Base-by-base conservation (phyloP, 169 alveolate species). In the Eimeria sp. region DNA sequence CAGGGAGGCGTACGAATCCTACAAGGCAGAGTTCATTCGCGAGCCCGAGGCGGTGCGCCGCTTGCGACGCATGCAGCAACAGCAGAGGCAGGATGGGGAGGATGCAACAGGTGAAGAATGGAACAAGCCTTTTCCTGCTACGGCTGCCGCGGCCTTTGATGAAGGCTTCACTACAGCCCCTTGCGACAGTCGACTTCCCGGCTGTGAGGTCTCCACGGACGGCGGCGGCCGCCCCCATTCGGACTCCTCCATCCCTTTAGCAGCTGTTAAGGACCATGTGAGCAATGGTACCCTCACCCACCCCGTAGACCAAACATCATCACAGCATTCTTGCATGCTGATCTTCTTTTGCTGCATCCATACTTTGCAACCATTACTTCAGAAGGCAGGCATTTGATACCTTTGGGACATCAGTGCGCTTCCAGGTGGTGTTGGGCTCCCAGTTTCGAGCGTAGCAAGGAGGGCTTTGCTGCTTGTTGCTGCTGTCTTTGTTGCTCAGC, bases 11-110 rank as follows among this genome's bases (percentile, higher is more conserved):
- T 93, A 93, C 80, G 93, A 93, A 43, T 61, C 88, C 7, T 83
- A 83, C 94, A 93, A 84, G 80, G 94, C 86, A 16, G 96, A 93
- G 27, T 93, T 93, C 80, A 80, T 93, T 34, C 89, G 89, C 5
- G 96, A 93, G 67, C 96, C 96, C 34, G 96, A 93, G 94, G 84
- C 89, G 25, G 96, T 93, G 84, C 92, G 89, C 3, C 96, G 96
- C 75, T 80, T 93, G 34, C 78, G 96, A 45, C 94, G 65, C 78
- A 61, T 87, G 93, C 82, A 63, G 83, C 87, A 67, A 47, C 70
- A 89, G 87, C 95, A 65, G 84, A 18, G 51, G 82, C 76, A 67
- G 76, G 45, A 54, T 45, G 22, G 47, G 70, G 65, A 63, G 88
- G 97, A 76, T 49, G 78, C 80, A 34, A 78, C 73, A 30, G 80